phyloP scores from a whole-genome alignment of 2,329 filamentous ascomycete genomes.

The Penicillium fuscoglaucum region DNA sequence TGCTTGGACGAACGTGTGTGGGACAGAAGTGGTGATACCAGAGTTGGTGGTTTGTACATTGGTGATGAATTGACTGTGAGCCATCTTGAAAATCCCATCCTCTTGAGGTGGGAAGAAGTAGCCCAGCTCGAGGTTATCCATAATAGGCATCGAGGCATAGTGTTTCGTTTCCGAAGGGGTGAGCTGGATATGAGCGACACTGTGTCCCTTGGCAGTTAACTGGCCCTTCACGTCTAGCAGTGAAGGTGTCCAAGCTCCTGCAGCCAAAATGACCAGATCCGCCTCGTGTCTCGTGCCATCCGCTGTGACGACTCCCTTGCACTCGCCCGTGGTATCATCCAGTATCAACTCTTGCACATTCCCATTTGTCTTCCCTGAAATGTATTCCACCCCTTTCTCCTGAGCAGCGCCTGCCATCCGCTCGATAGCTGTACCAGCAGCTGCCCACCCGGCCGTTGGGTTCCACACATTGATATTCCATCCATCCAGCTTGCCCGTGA shows the following conservation, averaged over 20 bases:
- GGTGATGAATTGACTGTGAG: slow-evolving; percentile 16
- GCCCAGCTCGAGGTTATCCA: slow-evolving; percentile 20
- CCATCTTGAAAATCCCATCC: slow-evolving; percentile 15
- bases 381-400: slow-evolving; percentile 20
- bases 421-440: slow-evolving; percentile 17
- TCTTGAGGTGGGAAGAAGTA: slow-evolving; percentile 17
- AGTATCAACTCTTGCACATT: slow-evolving; percentile 12
- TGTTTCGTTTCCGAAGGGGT: slow-evolving; percentile 12
- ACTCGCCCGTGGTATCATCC: slow-evolving; percentile 5
- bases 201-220: slow-evolving; percentile 18
- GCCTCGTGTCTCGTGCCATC: slow-evolving; percentile 18
- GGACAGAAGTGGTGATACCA: slow-evolving; percentile 7
- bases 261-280: slow-evolving; percentile 18
- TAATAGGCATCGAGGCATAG: slow-evolving; percentile 19
- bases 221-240: slow-evolving; percentile 20
- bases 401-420: slow-evolving; percentile 19
- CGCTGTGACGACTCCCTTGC: slow-evolving; percentile 14
- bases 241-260: slow-evolving; percentile 20
- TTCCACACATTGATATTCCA: slow-evolving; percentile 26
- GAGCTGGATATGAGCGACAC: slow-evolving; percentile 24
- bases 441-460: slow-evolving; percentile 21
- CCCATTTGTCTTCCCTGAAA: slow-evolving; percentile 16
- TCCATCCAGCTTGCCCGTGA: slow-evolving; percentile 18
- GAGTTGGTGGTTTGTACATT: slow-evolving; percentile 5
- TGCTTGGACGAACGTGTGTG: slow-evolving; percentile 10